phyloP scores from a whole-genome alignment of 257 asterid species.

The Apocynum venetum region DNA sequence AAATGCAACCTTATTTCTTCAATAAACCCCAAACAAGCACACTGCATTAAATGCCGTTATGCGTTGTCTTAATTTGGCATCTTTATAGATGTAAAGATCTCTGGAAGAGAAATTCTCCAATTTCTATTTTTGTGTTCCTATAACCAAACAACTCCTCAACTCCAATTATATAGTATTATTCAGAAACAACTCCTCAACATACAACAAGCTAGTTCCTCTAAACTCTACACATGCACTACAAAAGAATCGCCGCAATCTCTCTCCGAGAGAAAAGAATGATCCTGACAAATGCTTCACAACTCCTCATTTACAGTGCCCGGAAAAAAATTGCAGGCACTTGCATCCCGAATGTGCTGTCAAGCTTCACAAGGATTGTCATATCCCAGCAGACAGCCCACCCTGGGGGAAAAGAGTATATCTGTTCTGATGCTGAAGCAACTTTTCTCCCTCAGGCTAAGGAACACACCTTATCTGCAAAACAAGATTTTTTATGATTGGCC shows the following conservation, averaged over 20 bases:
- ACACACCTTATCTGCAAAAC: constrained; percentile 65
- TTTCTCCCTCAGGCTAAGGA: constrained; percentile 45
- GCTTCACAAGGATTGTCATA: neutral
- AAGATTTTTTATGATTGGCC: neutral
- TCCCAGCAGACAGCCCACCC: neutral
- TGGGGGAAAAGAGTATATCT: neutral
- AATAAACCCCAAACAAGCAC: too few relatives aligned
- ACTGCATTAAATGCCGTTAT: too few relatives aligned
- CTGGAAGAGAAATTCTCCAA: too few relatives aligned
- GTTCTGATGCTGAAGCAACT: neutral
- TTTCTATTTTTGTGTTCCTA: too few relatives aligned
- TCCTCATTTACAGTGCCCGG: constrained; percentile 4
- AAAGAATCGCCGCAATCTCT: constrained; percentile 18
- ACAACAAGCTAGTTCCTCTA: neutral
- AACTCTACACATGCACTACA: constrained; percentile 14
- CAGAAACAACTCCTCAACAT: neutral
- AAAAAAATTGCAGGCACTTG: constrained; percentile 2
- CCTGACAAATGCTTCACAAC: constrained; percentile 1
- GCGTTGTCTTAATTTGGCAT: too few relatives aligned
- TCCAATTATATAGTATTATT: too few relatives aligned
- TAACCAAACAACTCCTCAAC: too few relatives aligned
- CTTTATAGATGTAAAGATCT: too few relatives aligned
- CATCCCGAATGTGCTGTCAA: neutral
- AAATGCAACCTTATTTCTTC: too few relatives aligned
- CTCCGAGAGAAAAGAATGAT: constrained; percentile 13